Evolutionary conservation across 2,329 filamentous ascomycete species (phyloP).

Genomic region (Hypoxylon sp.): DNA sequence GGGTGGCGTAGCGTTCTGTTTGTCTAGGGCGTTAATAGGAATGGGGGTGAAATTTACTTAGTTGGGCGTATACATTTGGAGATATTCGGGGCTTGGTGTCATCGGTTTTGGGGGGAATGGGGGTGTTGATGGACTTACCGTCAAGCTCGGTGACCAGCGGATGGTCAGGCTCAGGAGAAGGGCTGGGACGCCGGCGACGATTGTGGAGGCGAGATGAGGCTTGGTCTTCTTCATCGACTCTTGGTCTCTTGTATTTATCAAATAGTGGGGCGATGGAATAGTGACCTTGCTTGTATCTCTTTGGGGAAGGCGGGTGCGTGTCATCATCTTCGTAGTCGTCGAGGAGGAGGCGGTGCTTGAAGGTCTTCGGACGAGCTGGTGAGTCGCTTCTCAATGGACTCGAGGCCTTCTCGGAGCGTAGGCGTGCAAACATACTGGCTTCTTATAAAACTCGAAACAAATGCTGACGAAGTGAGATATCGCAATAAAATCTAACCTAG

Average conservation of each 20-base stretch:
- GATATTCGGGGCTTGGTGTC: not conserved
- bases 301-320: slow-evolving; percentile 29
- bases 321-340: slow-evolving; percentile 30
- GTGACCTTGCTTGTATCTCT: slow-evolving; percentile 35
- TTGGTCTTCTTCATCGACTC: slow-evolving; percentile 26
- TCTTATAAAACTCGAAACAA: not conserved
- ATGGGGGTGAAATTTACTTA: not conserved
- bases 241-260: slow-evolving; percentile 38
- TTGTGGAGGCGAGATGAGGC: slow-evolving; percentile 18
- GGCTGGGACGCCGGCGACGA: slow-evolving; percentile 37
- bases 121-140: slow-evolving; percentile 32
- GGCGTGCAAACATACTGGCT: slow-evolving; percentile 34
- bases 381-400: slow-evolving; percentile 26
- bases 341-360: slow-evolving; percentile 39
- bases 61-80: not conserved
- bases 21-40: slow-evolving; percentile 13
- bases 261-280: slow-evolving; percentile 45
- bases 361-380: slow-evolving; percentile 21
- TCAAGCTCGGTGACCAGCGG: slow-evolving; percentile 44
- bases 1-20: slow-evolving; percentile 47
- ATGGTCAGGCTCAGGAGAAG: slow-evolving; percentile 38
- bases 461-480: not conserved
- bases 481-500: not conserved
- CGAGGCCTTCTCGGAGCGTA: slow-evolving; percentile 20
- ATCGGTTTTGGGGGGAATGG: slow-evolving; percentile 1